Base-by-base conservation (phyloP, 2,329 filamentous ascomycete genomes). In the Macrophomina tecta region DNA sequence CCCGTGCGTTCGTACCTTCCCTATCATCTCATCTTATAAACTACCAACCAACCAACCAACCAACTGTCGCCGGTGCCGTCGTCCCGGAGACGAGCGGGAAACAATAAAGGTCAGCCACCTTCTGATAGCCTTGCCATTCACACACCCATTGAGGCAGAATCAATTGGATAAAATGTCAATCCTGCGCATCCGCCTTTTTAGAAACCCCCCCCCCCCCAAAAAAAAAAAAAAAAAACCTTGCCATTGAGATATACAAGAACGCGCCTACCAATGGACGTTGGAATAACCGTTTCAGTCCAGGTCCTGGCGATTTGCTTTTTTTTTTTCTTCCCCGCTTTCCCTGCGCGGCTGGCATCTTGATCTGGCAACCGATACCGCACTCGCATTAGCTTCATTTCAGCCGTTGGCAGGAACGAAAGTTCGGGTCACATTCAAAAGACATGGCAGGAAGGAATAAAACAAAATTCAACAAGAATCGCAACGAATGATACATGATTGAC, bases 201-300 rank as follows among this genome's bases (percentile, higher is more conserved):
- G 23, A 23, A n/a, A n/a, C n/a, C n/a, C n/a, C n/a, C n/a, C n/a
- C n/a, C n/a, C n/a, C n/a, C n/a, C n/a, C n/a, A 23, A 1, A 38
- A 7, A 38, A 38, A 7, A 7, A 38, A 12, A 38, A 38, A 12
- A 38, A 38, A 38, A 8, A 8, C 4, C 36, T 38, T 38, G 36
- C 42, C 42, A 16, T 16, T 2, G 42, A 45, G 8, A 5, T 14
- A 45, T 45, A 2, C 9, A 14, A 58, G 30, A 18, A 12, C 53
- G 36, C 38, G 23, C 40, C 28, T 28, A 28, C 46, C 38, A 18
- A 18, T 60, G 40, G 58, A 62, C 58, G 58, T 62, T 49, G 9
- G 18, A 62, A 62, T 62, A 62, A 62, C 30, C 45, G 58, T 62
- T 62, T 62, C 58, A 49, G 32, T 55, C 23, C 34, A 48, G 45